Evolutionary conservation across 2,329 filamentous ascomycete genomes (phyloP).

Genomic region (Penicillium sp.): DNA sequence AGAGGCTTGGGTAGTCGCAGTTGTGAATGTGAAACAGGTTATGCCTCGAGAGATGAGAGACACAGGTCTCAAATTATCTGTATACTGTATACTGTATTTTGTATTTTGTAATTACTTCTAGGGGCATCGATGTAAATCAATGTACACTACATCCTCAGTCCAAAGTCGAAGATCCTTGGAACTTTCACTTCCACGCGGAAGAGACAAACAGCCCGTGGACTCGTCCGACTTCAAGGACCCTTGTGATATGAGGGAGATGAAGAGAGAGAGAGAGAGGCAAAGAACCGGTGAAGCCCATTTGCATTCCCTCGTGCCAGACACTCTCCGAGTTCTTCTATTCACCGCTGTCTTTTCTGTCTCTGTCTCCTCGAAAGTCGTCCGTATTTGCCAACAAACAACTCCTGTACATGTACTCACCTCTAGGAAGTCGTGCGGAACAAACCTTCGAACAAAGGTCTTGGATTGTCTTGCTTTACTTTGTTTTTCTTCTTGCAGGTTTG

Average conservation of each 20-base stretch:
- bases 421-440: conserved; percentile 16
- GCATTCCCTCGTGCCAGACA: conserved; percentile 8
- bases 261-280: not conserved
- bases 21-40: conserved; percentile 31
- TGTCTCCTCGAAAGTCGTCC: conserved; percentile 11
- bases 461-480: conserved; percentile 21
- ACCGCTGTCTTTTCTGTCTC: conserved; percentile 14
- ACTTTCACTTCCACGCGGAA: conserved; percentile 5
- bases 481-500: conserved; percentile 14
- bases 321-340: conserved; percentile 11
- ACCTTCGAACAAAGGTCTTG: conserved; percentile 26
- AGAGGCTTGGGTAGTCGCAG: conserved; percentile 31
- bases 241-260: not conserved
- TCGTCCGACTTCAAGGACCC: conserved; percentile 20
- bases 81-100: no score
- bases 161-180: conserved; percentile 21
- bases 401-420: conserved; percentile 19
- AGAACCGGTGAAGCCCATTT: conserved; percentile 13
- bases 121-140: conserved; percentile 14
- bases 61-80: conserved; percentile 16
- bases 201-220: conserved; percentile 20
- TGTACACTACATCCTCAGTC: conserved; percentile 21
- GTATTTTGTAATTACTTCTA: conserved; percentile 4
- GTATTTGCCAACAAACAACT: conserved; percentile 20
- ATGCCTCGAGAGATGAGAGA: conserved; percentile 33